Conservation (phyloP, 2,329 filamentous ascomycete species). For the Colletotrichum phormii region DNA sequence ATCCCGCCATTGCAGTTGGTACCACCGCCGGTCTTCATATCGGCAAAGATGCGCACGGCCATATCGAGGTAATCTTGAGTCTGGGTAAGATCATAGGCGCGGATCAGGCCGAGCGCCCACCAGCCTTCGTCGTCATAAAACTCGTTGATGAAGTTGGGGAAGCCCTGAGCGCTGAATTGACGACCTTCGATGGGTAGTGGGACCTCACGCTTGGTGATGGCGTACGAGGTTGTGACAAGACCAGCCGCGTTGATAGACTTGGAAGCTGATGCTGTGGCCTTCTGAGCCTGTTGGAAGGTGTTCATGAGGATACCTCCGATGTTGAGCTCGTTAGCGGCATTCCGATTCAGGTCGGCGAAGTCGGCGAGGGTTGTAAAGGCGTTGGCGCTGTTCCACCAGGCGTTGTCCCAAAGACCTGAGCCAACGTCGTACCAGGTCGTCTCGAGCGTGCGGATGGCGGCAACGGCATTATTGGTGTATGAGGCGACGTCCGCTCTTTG, state of each 20-base stretch:
- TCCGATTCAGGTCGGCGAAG: constrained; percentile 52
- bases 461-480: constrained; percentile 49
- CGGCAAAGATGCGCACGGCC: constrained; percentile 65
- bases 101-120: constrained; percentile 72
- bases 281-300: constrained; percentile 60
- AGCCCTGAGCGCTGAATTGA: constrained; percentile 40
- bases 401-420: constrained; percentile 72
- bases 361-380: constrained; percentile 72
- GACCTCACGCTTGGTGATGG: constrained; percentile 41
- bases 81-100: constrained; percentile 65
- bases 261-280: constrained; percentile 47
- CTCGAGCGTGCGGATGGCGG: constrained; percentile 61
- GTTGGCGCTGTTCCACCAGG: constrained; percentile 82
- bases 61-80: constrained; percentile 64
- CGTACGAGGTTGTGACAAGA: constrained; percentile 52
- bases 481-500: constrained; percentile 26
- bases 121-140: constrained; percentile 73
- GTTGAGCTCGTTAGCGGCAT: constrained; percentile 50
- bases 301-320: constrained; percentile 55
- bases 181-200: constrained; percentile 45
- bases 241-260: constrained; percentile 53
- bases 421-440: constrained; percentile 67
- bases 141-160: constrained; percentile 60
- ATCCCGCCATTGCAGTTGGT: constrained; percentile 65
- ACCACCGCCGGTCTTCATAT: constrained; percentile 62